Evolutionary conservation across 1,284 basidiomycete genomes (phyloP).

Genomic region (Austropuccinia psidii): DNA sequence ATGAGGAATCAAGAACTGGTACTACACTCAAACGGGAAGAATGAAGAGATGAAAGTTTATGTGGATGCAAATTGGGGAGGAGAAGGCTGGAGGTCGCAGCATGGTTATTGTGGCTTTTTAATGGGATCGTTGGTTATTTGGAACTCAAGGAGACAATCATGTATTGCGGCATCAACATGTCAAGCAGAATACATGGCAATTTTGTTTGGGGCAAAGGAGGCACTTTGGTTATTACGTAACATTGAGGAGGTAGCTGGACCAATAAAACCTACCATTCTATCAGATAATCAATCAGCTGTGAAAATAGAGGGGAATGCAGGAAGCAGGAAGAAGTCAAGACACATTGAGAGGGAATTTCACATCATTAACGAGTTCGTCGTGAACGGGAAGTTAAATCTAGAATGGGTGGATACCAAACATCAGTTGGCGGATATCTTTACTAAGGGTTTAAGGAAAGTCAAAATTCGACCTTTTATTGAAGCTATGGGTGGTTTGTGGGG

Average conservation of each 20-base stretch:
- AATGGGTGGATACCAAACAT: neutral
- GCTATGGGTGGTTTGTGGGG: no score
- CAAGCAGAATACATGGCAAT: conserved; percentile 15
- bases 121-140: neutral
- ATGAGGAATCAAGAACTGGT: no score
- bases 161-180: neutral
- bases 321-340: neutral
- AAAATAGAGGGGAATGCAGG: neutral
- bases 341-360: neutral
- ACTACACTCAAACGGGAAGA: no score
- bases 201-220: neutral
- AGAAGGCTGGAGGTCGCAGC: neutral
- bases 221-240: neutral
- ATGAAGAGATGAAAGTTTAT: no score
- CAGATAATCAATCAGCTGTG: neutral
- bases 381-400: neutral
- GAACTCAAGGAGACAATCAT: neutral
- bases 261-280: neutral
- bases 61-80: conserved; percentile 14
- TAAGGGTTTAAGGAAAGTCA: neutral
- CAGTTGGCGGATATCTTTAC: conserved; percentile 11
- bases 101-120: neutral
- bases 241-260: neutral
- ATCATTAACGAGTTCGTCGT: neutral
- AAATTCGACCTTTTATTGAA: no score